A percentile compares a stretch with the other conserved stretches of the same genome.
Conservation (phyloP, 305 asterid species). For the Vinca major region DNA sequence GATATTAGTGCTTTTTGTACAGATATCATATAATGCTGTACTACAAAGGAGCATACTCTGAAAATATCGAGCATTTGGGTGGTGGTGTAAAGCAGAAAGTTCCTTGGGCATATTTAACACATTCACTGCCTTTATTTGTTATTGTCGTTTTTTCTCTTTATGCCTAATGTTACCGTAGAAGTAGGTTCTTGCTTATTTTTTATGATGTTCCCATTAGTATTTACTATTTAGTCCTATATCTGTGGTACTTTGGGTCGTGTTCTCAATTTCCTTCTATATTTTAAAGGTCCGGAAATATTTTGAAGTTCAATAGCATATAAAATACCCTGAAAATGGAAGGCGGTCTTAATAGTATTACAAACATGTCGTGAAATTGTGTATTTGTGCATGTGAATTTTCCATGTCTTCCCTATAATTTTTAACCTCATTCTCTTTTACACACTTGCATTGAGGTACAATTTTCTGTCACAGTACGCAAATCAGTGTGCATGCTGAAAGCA, state of each 20-base stretch:
- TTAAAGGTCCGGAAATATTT: neutral
- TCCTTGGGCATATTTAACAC: neutral
- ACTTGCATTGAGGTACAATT: neutral
- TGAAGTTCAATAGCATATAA: neutral
- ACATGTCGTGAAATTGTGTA: neutral
- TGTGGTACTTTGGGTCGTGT: neutral
- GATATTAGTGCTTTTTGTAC: too few species aligned
- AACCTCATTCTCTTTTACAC: neutral
- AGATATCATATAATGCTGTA: too few species aligned
- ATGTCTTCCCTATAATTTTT: too few species aligned
- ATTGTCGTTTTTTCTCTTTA: neutral
- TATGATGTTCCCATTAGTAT: neutral
- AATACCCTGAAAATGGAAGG: neutral
- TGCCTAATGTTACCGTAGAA: neutral
- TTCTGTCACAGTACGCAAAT: neutral
- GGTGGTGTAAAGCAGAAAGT: too few species aligned
- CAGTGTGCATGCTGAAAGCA: neutral
- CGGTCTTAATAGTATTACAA: neutral
- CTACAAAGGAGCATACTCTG: too few species aligned
- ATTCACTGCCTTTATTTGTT: neutral
- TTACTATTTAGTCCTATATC: neutral
- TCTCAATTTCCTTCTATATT: neutral
- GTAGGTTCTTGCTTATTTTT: neutral
- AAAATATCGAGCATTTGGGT: too few species aligned
- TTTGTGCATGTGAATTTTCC: too few species aligned